Conservation (phyloP, 192 early-diverging fungal genomes). For the Podila minutissima region DNA sequence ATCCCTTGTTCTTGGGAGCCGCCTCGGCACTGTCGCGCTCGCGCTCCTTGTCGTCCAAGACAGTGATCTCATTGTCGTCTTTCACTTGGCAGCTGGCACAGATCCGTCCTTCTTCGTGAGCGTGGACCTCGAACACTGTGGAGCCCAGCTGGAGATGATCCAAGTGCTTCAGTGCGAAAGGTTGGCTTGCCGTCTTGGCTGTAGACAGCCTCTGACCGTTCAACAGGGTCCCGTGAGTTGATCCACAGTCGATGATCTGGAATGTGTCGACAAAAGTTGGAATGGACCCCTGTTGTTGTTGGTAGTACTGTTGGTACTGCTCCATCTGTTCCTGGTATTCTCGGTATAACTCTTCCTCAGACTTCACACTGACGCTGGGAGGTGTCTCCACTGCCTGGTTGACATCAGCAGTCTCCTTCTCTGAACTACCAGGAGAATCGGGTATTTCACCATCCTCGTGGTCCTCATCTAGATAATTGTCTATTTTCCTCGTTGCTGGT, state of each 20-base stretch:
- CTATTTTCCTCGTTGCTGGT: not conserved
- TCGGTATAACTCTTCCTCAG: constrained; percentile 1
- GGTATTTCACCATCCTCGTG: constrained; percentile 33
- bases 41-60: constrained; percentile 40
- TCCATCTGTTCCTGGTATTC: constrained; percentile 28
- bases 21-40: not conserved
- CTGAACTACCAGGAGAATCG: constrained; percentile 14
- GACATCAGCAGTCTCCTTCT: not conserved
- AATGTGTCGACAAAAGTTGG: constrained; percentile 32
- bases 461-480: not conserved
- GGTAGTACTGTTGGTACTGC: constrained; percentile 28
- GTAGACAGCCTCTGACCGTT: constrained; percentile 72
- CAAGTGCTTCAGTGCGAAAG: constrained; percentile 61
- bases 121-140: constrained; percentile 70
- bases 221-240: constrained; percentile 80
- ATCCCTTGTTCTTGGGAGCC: not conserved
- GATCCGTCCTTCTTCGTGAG: constrained; percentile 65
- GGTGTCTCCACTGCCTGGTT: not conserved
- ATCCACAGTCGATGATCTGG: constrained; percentile 72
- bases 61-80: constrained; percentile 61
- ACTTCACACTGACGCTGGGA: not conserved
- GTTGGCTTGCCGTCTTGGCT: constrained; percentile 70
- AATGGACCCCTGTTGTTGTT: constrained; percentile 2
- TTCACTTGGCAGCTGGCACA: constrained; percentile 70
- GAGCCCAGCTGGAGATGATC: constrained; percentile 68